Conservation (phyloP, 768 basidiomycete species). For the Rhodotorula kratochvilovae region DNA sequence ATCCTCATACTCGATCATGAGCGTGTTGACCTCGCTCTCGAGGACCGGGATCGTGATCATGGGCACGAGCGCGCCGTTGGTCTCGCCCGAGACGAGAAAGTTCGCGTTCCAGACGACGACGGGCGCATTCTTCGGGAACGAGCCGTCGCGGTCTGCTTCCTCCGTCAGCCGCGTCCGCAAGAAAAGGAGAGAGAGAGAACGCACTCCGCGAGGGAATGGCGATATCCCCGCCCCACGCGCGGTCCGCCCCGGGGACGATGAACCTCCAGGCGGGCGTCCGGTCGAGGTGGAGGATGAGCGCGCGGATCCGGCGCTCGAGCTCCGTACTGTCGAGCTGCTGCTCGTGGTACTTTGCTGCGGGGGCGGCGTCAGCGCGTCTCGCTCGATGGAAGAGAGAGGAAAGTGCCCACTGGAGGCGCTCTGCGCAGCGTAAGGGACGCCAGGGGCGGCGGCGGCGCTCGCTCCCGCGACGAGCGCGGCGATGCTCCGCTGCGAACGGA, state of each 20-base stretch:
- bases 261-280: neutral
- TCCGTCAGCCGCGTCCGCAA: too few species aligned
- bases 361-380: neutral
- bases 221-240: neutral
- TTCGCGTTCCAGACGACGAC: neutral
- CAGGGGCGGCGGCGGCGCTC: too few species aligned
- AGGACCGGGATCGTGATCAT: neutral
- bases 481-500: too few species aligned
- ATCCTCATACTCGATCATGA: too few species aligned
- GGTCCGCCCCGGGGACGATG: neutral
- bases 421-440: too few species aligned
- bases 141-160: too few species aligned
- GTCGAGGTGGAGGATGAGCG: neutral
- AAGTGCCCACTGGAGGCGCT: too few species aligned
- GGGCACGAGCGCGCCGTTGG: neutral
- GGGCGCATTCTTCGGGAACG: too few species aligned
- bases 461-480: too few species aligned
- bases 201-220: neutral
- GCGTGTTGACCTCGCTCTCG: neutral
- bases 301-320: neutral
- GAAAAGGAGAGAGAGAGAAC: neutral
- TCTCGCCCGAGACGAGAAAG: neutral
- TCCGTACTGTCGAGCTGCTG: neutral
- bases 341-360: neutral
- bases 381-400: neutral